A percentile compares a stretch with the other conserved stretches of the same genome.
Conservation (phyloP, 257 asterid species). For the Przewalskia tangutica region DNA sequence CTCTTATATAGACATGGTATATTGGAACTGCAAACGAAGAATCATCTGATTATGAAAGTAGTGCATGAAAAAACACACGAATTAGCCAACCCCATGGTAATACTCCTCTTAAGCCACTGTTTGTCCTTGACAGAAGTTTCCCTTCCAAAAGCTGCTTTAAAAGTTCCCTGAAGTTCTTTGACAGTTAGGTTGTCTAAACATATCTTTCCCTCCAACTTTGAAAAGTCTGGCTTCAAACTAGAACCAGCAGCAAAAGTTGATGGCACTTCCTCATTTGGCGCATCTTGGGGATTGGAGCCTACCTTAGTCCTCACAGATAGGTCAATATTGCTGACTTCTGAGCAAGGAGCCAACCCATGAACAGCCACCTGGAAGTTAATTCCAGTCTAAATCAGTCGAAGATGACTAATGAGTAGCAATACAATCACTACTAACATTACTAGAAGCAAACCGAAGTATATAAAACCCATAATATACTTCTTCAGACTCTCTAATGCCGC, state of each 20-base stretch:
- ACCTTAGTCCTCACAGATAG: conserved; percentile 26
- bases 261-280: conserved; percentile 23
- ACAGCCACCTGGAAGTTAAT: conserved; percentile 33
- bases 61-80: conserved; percentile 77
- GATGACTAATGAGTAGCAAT: not conserved
- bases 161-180: conserved; percentile 86
- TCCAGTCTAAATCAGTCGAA: not conserved
- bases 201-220: conserved; percentile 75
- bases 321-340: conserved; percentile 19
- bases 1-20: not conserved
- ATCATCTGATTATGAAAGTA: conserved; percentile 24
- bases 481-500: not conserved
- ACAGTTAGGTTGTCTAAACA: conserved; percentile 66
- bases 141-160: conserved; percentile 88
- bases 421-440: not conserved
- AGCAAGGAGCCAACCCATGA: conserved; percentile 13
- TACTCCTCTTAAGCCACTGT: conserved; percentile 90
- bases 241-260: conserved; percentile 29
- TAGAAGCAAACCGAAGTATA: not conserved
- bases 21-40: not conserved
- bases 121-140: conserved; percentile 93
- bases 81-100: conserved; percentile 84
- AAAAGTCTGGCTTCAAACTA: conserved; percentile 61
- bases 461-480: not conserved
- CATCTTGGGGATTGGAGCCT: conserved; percentile 28